phyloP scores from a whole-genome alignment of 768 basidiomycete genomes.

The Agaricus subrufescens region DNA sequence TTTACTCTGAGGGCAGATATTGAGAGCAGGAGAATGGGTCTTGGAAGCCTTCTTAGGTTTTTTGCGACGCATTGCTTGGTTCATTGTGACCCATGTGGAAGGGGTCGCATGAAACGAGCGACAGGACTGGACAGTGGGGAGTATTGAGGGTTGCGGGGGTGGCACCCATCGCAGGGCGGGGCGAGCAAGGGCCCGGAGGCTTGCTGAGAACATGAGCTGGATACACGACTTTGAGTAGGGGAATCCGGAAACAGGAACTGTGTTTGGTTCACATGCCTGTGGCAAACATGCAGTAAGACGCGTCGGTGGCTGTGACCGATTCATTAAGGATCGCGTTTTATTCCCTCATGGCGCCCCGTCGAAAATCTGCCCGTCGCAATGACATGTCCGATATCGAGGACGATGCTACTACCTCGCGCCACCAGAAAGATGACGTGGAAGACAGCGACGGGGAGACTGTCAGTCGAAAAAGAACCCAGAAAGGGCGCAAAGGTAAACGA shows the following conservation, averaged over 20 bases:
- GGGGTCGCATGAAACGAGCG: conserved; percentile 56
- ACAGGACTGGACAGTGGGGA: conserved; percentile 9
- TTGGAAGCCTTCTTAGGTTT: conserved; percentile 42
- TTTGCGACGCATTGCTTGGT: conserved; percentile 84
- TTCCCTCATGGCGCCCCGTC: conserved; percentile 35
- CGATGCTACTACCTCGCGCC: conserved; percentile 31
- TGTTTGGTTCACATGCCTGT: conserved; percentile 19
- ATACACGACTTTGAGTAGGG: not conserved
- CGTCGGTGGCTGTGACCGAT: conserved; percentile 24
- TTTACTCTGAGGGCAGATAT: conserved; percentile 80
- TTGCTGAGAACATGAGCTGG: conserved; percentile 29
- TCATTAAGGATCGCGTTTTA: conserved; percentile 12
- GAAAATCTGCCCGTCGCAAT: conserved; percentile 31
- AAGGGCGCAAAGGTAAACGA: conserved; percentile 25
- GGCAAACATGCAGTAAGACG: conserved; percentile 28
- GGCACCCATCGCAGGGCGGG: conserved; percentile 23
- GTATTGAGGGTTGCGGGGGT: conserved; percentile 10
- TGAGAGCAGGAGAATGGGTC: conserved; percentile 77
- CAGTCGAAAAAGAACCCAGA: conserved; percentile 20
- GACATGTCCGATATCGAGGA: conserved; percentile 62
- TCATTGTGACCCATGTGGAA: conserved; percentile 63
- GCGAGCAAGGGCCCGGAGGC: conserved; percentile 28
- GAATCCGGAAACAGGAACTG: not conserved
- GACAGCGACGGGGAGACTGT: conserved; percentile 35
- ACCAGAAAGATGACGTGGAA: conserved; percentile 39